Base-by-base conservation (phyloP, 306 rosid species). In the Quercus alba region DNA sequence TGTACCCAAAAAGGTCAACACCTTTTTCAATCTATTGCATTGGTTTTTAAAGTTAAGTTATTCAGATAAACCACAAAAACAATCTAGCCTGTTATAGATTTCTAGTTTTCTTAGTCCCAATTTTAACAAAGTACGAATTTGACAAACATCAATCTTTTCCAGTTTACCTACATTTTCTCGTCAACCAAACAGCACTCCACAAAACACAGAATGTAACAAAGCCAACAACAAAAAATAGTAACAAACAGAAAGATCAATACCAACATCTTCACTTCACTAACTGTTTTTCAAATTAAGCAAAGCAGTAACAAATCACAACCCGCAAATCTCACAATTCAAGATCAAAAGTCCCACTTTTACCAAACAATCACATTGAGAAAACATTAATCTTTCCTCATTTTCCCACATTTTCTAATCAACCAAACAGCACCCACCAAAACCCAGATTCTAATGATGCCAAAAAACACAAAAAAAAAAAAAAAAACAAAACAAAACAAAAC, bases 41-140 rank as follows among this genome's bases (percentile, higher is more conserved):
- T 21, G 64, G 28, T 25, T n/a, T 20, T 19, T 30, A 69, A 10
- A 69, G 20, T 25, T 28, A 20, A 17, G 67, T 13, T 56, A 73
- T 28, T 80, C 75, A 62, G 80, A 75, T 64, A 35, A 61, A 30
- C 58, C 12, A 81, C 56, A 64, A 6, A 66, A 78, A 55, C 6
- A 49, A 56, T 18, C 63, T 38, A 73, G 23, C 35, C 49, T 44
- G 25, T 51, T 5, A 78, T 7, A 33, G 19, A 57, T 72, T 21
- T 75, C 68, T 33, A 77, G 49, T 73, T 63, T 13, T 51, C 25
- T n/a, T 73, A 25, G 75, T 56, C 70, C 26, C n/a, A 66, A 1
- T 7, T 7, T 17, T 3, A 70, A 4, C 18, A 70, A 51, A 70
- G 11, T 23, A 25, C 18, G 18, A 28, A 71, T 23, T 71, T 49